Evolutionary conservation across 306 rosid genomes (phyloP).

Genomic region (Castanospermum australe): DNA sequence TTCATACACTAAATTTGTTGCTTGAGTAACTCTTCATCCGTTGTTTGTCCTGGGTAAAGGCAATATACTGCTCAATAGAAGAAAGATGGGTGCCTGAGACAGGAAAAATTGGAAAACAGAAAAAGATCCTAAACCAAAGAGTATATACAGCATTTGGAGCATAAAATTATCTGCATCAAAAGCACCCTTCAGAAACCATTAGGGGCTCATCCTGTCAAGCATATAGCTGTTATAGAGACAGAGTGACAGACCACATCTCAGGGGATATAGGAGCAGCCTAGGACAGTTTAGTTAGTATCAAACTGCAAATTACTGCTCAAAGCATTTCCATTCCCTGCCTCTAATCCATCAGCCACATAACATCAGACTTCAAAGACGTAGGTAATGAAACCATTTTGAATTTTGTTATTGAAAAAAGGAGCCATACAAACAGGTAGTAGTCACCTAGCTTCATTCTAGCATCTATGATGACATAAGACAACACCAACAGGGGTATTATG

Average conservation of each 20-base stretch:
- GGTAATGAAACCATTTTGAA: neutral
- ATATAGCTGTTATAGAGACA: neutral
- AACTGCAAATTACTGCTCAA: neutral
- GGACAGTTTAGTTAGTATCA: neutral
- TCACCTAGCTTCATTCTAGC: constrained; percentile 1
- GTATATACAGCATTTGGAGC: neutral
- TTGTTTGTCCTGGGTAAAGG: neutral
- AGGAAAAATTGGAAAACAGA: neutral
- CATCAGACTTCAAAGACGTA: neutral
- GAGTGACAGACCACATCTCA: neutral
- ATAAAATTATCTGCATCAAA: neutral
- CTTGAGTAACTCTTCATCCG: neutral
- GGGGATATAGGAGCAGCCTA: neutral
- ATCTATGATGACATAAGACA: neutral
- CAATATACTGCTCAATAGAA: neutral
- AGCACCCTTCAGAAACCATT: neutral
- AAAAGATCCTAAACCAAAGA: neutral
- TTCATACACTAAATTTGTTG: neutral
- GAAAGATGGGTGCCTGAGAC: neutral
- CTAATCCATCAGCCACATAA: neutral
- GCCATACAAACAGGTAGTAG: neutral
- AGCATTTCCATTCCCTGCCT: neutral
- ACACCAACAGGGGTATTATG: neutral
- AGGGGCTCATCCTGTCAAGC: neutral
- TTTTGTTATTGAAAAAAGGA: neutral